A percentile compares a stretch with the other conserved stretches of the same genome.
Evolutionary conservation across 371 early-diverging fungal genomes (phyloP).

Genomic region (Actinomucor elegans): DNA sequence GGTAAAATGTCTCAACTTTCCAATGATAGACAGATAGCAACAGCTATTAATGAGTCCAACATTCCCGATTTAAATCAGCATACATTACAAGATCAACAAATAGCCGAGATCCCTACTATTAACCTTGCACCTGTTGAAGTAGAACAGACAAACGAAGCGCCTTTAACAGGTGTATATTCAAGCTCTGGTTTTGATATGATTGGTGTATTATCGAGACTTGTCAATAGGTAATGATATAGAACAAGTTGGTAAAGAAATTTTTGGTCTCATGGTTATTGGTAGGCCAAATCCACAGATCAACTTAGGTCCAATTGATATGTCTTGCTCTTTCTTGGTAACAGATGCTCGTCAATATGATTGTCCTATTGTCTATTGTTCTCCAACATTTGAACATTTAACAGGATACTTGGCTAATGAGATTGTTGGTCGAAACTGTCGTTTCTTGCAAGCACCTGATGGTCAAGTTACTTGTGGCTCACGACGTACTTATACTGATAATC

Average conservation of each 20-base stretch:
- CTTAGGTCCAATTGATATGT: conserved; percentile 69
- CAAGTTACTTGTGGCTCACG: conserved; percentile 50
- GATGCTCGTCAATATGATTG: conserved; percentile 55
- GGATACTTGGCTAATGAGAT: conserved; percentile 60
- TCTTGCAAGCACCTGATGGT: conserved; percentile 64
- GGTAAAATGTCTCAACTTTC: conserved; percentile 1
- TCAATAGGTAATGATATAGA: conserved; percentile 48
- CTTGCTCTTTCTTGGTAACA: conserved; percentile 60
- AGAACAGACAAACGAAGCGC: conserved; percentile 8
- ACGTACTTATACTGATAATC: conserved; percentile 63
- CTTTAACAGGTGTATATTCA: conserved; percentile 44
- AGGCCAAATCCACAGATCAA: conserved; percentile 63
- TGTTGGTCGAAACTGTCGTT: conserved; percentile 70
- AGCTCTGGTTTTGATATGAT: conserved; percentile 65
- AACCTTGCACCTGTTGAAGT: conserved; percentile 13
- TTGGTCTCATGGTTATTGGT: no score
- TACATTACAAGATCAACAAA: conserved; percentile 8
- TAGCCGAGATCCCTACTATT: conserved; percentile 14
- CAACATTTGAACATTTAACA: conserved; percentile 65
- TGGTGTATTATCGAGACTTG: conserved; percentile 50
- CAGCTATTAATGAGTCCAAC: background rate
- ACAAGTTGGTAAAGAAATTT: no score
- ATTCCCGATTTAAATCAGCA: conserved; percentile 13
- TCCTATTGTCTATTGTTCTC: conserved; percentile 65
- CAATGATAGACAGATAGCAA: background rate